Evolutionary conservation across 2,329 filamentous ascomycete genomes (phyloP).

Genomic region (Sporothrix protearum): DNA sequence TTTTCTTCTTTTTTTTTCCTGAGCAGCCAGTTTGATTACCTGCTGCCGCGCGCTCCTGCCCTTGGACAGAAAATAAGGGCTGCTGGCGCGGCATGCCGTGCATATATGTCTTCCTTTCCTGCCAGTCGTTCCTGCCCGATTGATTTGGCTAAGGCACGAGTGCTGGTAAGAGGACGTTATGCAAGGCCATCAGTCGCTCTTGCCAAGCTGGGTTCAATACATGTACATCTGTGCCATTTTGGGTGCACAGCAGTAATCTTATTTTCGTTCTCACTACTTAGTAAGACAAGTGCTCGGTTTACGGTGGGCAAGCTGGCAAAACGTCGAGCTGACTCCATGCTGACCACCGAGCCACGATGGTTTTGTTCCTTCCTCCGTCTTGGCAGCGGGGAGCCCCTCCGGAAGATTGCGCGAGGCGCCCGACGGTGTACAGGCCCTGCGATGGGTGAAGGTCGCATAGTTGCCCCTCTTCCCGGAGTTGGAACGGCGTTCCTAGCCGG

Average conservation of each 20-base stretch:
- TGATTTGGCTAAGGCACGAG: not conserved
- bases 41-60: conserved; percentile 5
- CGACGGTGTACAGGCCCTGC: not conserved
- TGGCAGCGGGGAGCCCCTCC: not conserved
- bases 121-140: not conserved
- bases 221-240: not conserved
- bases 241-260: not conserved
- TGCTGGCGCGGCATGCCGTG: not conserved
- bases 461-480: not conserved
- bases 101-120: conserved; percentile 1
- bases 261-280: not conserved
- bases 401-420: not conserved
- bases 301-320: not conserved
- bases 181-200: not conserved
- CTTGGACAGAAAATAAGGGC: not conserved
- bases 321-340: not conserved
- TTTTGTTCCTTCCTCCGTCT: not conserved
- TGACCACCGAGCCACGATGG: not conserved
- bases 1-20: no score
- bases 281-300: no score
- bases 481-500: not conserved
- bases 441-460: not conserved
- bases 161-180: not conserved
- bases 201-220: not conserved
- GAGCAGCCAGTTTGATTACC: no score